Base-by-base conservation (phyloP, 192 early-diverging fungal species). In the Oehlia diaphana region DNA sequence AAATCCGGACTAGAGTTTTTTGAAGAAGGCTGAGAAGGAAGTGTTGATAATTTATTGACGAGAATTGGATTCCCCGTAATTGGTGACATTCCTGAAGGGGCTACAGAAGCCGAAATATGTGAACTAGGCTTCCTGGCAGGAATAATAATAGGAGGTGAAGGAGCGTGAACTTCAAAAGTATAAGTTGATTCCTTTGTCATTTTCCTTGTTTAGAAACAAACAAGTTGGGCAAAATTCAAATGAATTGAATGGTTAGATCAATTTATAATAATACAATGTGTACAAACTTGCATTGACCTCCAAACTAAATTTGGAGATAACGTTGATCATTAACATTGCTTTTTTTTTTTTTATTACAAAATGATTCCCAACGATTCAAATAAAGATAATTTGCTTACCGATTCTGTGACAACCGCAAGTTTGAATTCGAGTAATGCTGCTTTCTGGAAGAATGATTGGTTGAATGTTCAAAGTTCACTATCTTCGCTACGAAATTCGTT, bases 401-500 rank as follows among this genome's bases (percentile, higher is more conserved):
- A 16, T 14, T 14, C 12, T 50, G 49, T 14, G 49, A 3, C 49
- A 50, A 50, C 49, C 14, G 0, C 50, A 58, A 58, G 5, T 58
- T 58, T 19, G 14, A 58, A 47, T 47, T 47, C 50, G 13, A 58
- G 2, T 16, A 14, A 58, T 58, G 16, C 50, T 19, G 50, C 50
- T 58, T 58, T 58, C 50, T 58, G 50, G 50, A 58, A 58, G 13
- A 58, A 21, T 0, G 50, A 58, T 58, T 58, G 50, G 50, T 16
- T 16, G 13, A 58, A 58, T 58, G 50, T 58, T 58, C 50, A 58
- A 58, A 58, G 16, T 19, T 58, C 64, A 26, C 64, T 65, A 28
- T 65, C 64, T 65, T 65, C 64, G 4, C n/a, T 65, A 2, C 64
- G 64, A 3, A 0, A 9, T 71, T 87, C 87, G 28, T 84, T 90